phyloP scores from a whole-genome alignment of 2,329 filamentous ascomycete genomes.

The Volutella citrinella region DNA sequence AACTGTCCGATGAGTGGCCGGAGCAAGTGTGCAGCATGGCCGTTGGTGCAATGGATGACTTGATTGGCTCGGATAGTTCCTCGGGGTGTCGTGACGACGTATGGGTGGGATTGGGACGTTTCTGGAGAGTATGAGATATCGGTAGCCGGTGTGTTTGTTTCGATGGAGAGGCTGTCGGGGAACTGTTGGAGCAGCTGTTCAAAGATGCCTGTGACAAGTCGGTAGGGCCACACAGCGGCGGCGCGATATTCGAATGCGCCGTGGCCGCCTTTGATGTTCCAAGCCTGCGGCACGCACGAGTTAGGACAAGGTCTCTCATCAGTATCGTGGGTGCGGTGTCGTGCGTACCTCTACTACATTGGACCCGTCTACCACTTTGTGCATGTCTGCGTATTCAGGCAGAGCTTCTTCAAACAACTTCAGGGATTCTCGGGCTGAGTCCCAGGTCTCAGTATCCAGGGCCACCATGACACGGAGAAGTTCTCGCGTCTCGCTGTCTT shows the following conservation, averaged over 20 bases:
- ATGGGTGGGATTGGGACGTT: conserved; percentile 5
- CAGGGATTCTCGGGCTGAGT: conserved; percentile 2
- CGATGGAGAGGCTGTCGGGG: conserved; percentile 24
- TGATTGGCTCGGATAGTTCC: conserved; percentile 4
- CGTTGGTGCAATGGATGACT: conserved; percentile 9
- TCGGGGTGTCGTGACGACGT: conserved; percentile 4
- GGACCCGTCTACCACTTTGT: not conserved
- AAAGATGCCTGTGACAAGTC: conserved; percentile 34
- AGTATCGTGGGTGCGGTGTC: no score
- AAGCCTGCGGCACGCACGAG: no score
- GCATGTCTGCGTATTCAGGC: conserved; percentile 5
- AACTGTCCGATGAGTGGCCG: no score
- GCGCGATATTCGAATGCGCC: conserved; percentile 5
- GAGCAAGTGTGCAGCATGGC: no score
- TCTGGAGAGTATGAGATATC: conserved; percentile 3
- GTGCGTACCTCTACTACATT: conserved; percentile 1
- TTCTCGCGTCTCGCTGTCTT: conserved; percentile 7
- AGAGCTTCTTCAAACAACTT: conserved; percentile 10
- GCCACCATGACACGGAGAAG: conserved; percentile 4
- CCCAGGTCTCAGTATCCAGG: conserved; percentile 3
- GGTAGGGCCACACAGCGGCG: conserved; percentile 38
- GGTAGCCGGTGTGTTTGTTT: conserved; percentile 25
- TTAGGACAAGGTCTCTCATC: no score
- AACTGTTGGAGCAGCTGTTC: conserved; percentile 26
- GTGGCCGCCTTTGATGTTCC: not conserved